phyloP scores from a whole-genome alignment of 2,329 filamentous ascomycete genomes.

The Neonectria neomacrospora region DNA sequence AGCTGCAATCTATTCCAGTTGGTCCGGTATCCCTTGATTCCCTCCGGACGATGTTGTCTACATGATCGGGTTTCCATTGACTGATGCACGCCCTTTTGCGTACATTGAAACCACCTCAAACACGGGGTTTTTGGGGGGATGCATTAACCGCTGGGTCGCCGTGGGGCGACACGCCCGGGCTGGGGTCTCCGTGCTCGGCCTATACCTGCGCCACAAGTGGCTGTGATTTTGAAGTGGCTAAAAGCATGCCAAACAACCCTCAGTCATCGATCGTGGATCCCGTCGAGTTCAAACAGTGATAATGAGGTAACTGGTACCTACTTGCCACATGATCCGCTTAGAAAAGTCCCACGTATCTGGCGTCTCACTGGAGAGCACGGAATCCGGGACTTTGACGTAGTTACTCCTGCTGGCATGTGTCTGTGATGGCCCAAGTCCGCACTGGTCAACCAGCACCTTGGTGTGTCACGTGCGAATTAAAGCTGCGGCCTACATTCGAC shows the following conservation, averaged over 20 bases:
- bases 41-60: not conserved
- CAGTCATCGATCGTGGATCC: not conserved
- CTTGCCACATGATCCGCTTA: not conserved
- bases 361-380: not conserved
- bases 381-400: not conserved
- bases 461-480: not conserved
- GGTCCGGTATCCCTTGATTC: not conserved
- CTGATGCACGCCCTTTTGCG: not conserved
- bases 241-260: not conserved
- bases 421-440: not conserved
- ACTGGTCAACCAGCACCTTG: not conserved
- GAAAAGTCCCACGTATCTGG: too few species aligned
- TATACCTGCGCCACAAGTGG: not conserved
- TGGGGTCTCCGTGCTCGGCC: not conserved
- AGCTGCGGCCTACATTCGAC: not conserved
- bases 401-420: not conserved
- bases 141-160: not conserved
- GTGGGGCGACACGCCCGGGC: not conserved
- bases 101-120: not conserved
- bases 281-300: not conserved
- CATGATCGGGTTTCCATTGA: not conserved
- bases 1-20: not conserved
- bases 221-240: not conserved
- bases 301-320: not conserved
- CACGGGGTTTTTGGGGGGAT: not conserved